Conservation (phyloP, 805 yeast genomes). For the Saturnispora dispora region DNA sequence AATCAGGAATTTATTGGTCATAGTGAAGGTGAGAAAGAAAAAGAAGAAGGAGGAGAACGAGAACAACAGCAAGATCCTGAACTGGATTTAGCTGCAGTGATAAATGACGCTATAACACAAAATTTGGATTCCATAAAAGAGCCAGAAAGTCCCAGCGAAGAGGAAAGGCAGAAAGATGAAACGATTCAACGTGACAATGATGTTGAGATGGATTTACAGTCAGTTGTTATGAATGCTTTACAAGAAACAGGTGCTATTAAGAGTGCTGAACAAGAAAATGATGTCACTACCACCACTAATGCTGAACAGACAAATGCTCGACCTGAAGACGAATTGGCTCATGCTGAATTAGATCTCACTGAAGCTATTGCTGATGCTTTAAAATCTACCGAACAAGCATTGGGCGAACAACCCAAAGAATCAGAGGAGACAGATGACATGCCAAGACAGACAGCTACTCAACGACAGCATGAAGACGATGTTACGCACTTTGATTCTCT, state of each 20-base stretch:
- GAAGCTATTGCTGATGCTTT: conserved; percentile 23
- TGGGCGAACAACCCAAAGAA: not conserved
- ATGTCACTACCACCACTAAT: not conserved
- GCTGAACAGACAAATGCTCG: not conserved
- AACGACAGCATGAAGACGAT: conserved; percentile 3
- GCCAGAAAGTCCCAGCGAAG: not conserved
- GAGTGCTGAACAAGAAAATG: not conserved
- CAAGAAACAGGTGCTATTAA: not conserved
- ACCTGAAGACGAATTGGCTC: conserved; percentile 5
- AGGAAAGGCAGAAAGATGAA: not conserved
- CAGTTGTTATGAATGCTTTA: not conserved
- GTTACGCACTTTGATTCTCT: conserved; percentile 4
- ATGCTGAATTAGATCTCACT: conserved; percentile 14
- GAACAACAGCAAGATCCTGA: not conserved
- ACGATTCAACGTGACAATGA: not conserved
- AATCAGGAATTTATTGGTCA: not conserved
- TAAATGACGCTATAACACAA: conserved; percentile 10
- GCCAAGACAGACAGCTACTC: conserved; percentile 2
- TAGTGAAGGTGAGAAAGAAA: not conserved
- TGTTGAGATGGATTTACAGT: not conserved
- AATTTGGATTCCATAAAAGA: conserved; percentile 1
- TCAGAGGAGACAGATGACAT: not conserved
- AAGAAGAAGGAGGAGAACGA: not conserved
- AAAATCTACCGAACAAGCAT: conserved; percentile 9
- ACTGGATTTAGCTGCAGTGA: conserved; percentile 7